A percentile compares a stretch with the other conserved stretches of the same genome.
Conservation (phyloP, 352 stramenopile species). For the Globisporangium middletonii region DNA sequence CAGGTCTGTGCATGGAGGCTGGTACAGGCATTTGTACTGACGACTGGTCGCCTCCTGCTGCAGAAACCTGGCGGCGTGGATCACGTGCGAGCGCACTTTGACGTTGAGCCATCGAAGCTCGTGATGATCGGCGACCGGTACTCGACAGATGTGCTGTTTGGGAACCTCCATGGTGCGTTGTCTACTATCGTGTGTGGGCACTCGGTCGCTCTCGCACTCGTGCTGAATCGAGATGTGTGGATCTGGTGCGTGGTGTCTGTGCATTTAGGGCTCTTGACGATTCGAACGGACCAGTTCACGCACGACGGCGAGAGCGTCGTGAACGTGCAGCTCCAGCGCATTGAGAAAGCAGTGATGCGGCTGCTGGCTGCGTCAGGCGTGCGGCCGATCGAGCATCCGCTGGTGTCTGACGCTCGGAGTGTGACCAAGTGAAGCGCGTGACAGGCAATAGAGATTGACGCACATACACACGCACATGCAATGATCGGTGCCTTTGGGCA, state of each 20-base stretch:
- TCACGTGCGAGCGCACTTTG: slow-evolving; percentile 86
- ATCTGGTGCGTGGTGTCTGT: background rate
- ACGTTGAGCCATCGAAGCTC: slow-evolving; percentile 65
- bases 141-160: slow-evolving; percentile 97
- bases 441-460: background rate
- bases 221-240: background rate
- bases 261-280: slow-evolving; percentile 88
- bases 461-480: background rate
- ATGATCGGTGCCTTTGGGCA: background rate
- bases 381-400: slow-evolving; percentile 30
- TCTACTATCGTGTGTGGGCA: background rate
- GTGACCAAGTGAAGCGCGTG: slow-evolving; percentile 3
- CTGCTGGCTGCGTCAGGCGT: slow-evolving; percentile 42
- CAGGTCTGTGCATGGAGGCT: background rate
- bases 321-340: slow-evolving; percentile 62
- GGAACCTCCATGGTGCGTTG: slow-evolving; percentile 88
- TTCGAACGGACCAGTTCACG: slow-evolving; percentile 89
- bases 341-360: slow-evolving; percentile 54
- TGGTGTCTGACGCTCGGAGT: slow-evolving; percentile 12
- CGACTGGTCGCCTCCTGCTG: background rate
- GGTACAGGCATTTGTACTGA: background rate
- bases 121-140: slow-evolving; percentile 97
- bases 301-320: slow-evolving; percentile 53
- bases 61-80: slow-evolving; percentile 91
- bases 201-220: background rate